Percentiles rank a stretch among this genome's conserved stretches.
Conservation (phyloP, 139 green algal species). For the Chlorella sorokiniana region DNA sequence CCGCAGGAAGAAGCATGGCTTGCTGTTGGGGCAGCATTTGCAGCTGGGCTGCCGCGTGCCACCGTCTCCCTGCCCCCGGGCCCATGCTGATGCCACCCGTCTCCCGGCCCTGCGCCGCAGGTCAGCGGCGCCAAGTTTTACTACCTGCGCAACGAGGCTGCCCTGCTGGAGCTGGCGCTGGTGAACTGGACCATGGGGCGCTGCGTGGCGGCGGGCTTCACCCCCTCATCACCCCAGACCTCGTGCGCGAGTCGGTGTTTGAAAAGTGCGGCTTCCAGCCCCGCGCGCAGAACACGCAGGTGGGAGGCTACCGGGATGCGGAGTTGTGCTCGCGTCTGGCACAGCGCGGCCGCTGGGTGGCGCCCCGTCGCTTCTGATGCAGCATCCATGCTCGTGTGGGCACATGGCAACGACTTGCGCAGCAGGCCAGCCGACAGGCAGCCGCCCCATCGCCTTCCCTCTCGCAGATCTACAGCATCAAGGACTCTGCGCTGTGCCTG, state of each 20-base stretch:
- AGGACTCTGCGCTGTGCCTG: slow-evolving; percentile 85
- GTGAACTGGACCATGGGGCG: slow-evolving; percentile 84
- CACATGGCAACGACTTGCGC: too few species aligned
- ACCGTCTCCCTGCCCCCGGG: too few species aligned
- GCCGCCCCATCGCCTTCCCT: background rate
- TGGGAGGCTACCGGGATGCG: slow-evolving; percentile 5
- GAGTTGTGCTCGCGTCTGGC: background rate
- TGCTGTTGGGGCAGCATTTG: too few species aligned
- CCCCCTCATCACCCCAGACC: slow-evolving; percentile 91
- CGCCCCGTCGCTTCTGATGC: too few species aligned
- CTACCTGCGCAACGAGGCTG: slow-evolving; percentile 91
- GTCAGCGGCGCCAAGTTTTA: slow-evolving; percentile 90
- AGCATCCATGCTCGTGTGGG: too few species aligned
- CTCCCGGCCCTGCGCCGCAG: slow-evolving; percentile 14
- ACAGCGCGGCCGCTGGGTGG: too few species aligned
- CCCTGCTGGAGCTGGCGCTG: slow-evolving; percentile 96
- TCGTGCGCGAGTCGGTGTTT: slow-evolving; percentile 89
- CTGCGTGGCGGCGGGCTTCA: slow-evolving; percentile 79
- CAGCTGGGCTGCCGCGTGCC: too few species aligned
- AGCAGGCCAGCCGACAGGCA: too few species aligned
- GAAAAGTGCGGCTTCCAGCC: slow-evolving; percentile 99
- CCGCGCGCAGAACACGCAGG: slow-evolving; percentile 90
- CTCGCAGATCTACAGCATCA: slow-evolving; percentile 85
- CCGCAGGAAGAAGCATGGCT: too few species aligned
- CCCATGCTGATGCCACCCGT: too few species aligned